Evolutionary conservation across 179 eudicot genomes (phyloP).

Genomic region (Silene coronaria): DNA sequence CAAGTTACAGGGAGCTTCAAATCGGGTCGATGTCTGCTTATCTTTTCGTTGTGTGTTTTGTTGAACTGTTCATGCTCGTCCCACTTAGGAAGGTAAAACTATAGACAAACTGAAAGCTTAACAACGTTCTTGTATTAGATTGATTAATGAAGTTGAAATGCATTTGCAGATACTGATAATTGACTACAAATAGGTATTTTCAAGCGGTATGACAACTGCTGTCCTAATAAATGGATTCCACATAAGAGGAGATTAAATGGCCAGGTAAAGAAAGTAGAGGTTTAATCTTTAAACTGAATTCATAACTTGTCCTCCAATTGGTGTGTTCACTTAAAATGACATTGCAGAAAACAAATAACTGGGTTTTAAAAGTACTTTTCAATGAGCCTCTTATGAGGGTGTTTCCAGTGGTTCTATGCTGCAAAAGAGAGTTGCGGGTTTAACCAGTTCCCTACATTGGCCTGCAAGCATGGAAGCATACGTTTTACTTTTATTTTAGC

Average conservation of each 20-base stretch:
- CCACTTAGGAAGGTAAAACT: conserved; percentile 75
- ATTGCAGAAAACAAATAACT: conserved; percentile 56
- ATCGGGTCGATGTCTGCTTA: conserved; percentile 74
- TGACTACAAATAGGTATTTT: conserved; percentile 64
- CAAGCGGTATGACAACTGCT: conserved; percentile 87
- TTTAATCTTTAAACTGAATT: not conserved
- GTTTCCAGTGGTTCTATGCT: conserved; percentile 79
- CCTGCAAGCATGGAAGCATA: conserved; percentile 56
- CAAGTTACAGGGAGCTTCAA: conserved; percentile 63
- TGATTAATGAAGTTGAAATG: not conserved
- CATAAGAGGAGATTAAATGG: conserved; percentile 46
- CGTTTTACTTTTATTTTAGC: conserved; percentile 91
- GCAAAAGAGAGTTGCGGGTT: conserved; percentile 70
- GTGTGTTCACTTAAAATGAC: not conserved
- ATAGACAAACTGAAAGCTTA: not conserved
- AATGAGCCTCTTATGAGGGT: conserved; percentile 73
- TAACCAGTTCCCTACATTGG: conserved; percentile 76
- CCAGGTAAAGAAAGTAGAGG: conserved; percentile 33
- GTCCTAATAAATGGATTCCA: conserved; percentile 83
- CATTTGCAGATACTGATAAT: conserved; percentile 52
- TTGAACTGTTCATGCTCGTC: conserved; percentile 70
- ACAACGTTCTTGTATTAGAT: too few species aligned
- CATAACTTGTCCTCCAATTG: not conserved
- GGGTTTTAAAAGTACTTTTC: conserved; percentile 63
- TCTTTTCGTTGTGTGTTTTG: conserved; percentile 65